phyloP scores from a whole-genome alignment of 768 basidiomycete genomes.

The Russula lepida region DNA sequence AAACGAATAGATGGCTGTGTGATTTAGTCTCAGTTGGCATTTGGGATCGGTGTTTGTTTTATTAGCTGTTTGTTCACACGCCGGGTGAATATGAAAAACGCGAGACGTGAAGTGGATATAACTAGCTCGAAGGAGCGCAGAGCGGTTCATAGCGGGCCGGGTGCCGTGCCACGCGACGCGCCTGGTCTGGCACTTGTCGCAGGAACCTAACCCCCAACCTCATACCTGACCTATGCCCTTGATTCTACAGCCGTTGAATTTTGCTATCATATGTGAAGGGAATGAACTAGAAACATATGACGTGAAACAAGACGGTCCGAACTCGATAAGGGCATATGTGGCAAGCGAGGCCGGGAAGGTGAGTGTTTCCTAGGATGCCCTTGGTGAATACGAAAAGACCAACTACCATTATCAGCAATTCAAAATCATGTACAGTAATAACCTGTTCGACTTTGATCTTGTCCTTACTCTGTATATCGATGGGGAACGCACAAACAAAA shows the following conservation, averaged over 20 bases:
- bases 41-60: too few relatives aligned
- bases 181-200: too few relatives aligned
- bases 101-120: too few relatives aligned
- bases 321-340: background rate
- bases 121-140: too few relatives aligned
- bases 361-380: background rate
- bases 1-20: too few relatives aligned
- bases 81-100: too few relatives aligned
- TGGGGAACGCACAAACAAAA: background rate
- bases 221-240: slow-evolving; percentile 5
- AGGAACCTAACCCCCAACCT: too few relatives aligned
- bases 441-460: background rate
- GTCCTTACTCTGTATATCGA: background rate
- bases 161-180: too few relatives aligned
- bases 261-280: slow-evolving; percentile 1
- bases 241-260: background rate
- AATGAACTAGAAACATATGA: background rate
- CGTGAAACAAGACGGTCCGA: background rate
- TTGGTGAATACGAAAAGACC: background rate
- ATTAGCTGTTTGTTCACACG: too few relatives aligned
- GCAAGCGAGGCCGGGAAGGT: slow-evolving; percentile 15
- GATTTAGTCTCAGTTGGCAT: too few relatives aligned
- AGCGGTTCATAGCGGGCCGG: too few relatives aligned
- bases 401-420: background rate
- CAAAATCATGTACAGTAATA: background rate